Evolutionary conservation across 164 flowering plant species (phyloP), one percentile per base, ranked within the genome.

Genomic region (Stephania yunnanensis): DNA sequence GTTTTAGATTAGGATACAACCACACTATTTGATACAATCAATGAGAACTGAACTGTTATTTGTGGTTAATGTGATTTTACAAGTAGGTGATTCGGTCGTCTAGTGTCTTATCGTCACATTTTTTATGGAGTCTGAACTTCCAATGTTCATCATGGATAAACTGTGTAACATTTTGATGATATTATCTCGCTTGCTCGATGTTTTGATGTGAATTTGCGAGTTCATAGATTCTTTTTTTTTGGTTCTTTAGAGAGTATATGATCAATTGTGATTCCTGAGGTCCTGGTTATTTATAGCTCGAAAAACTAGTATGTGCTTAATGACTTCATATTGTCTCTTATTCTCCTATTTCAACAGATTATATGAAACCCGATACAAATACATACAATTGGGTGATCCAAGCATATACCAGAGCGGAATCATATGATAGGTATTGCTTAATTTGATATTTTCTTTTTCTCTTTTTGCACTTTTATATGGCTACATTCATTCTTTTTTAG

Each of bases 361-460:
- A 58, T 74, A 93, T 95, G 99, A 95, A 95, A 81, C 99, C 99
- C 73, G 91, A 93, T 83, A 87, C 97, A 30, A 95, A 95, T 86
- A 82, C 95, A 73, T 93, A 95, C 82, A 95, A 95, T 81, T 93
- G 95, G 96, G 97, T 95, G 75, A 93, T 95, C 80, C 98, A 93
- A 85, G 99, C 99, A 76, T 93, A 89, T 81, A 92, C 98, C 22
- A 92, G 98, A 80, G 98, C 97, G 74, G 98, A 95, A 82, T 89
- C 98, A 52, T 95, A 93, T 84, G 98, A 95, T 79, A 92, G 98
- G 99, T 95, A 82, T 77, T 11, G 36, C 45, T 61, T 72, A 74
- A 48, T 13, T 36, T 36, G 13, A 22, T 61, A 10, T 58, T 50
- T 36, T 36, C 42, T 17, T 30, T 36, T n/a, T 6, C 52, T 8